phyloP scores from a whole-genome alignment of 495 filamentous ascomycete species.

The Peziza echinospora region DNA sequence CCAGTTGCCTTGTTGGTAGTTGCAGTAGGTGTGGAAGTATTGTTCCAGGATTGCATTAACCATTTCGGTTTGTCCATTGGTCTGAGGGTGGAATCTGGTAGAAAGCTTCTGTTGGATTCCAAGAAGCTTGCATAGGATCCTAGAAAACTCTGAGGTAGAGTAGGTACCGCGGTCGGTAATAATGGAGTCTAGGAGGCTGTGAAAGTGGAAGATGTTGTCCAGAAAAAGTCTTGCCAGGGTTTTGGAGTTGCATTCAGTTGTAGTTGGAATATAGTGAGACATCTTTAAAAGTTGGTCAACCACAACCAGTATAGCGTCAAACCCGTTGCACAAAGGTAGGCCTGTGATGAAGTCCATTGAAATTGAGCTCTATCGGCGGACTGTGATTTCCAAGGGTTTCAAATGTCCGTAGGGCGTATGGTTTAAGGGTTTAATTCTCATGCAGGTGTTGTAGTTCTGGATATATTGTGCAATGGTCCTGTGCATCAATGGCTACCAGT shows the following conservation, averaged over 20 bases:
- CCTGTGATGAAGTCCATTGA: too few species aligned
- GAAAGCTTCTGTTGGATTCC: conserved; percentile 2
- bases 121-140: neutral
- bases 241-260: neutral
- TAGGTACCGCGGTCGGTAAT: conserved; percentile 3
- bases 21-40: conserved; percentile 5
- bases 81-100: conserved; percentile 11
- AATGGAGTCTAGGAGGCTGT: neutral
- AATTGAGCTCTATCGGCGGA: too few species aligned
- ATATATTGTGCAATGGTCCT: too few species aligned
- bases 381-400: too few species aligned
- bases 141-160: conserved; percentile 3
- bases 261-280: neutral
- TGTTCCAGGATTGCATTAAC: conserved; percentile 8
- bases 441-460: too few species aligned
- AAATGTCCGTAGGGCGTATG: conserved; percentile 8
- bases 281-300: conserved; percentile 14
- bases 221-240: neutral
- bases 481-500: neutral
- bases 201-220: neutral
- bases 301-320: conserved; percentile 11
- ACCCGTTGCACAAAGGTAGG: conserved; percentile 2
- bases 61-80: conserved; percentile 9
- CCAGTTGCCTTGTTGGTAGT: conserved; percentile 11
- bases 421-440: too few species aligned